Percentiles rank a stretch among this genome's conserved stretches.
Conservation (phyloP, 2,329 filamentous ascomycete genomes). For the Pseudogymnoascus sp. region DNA sequence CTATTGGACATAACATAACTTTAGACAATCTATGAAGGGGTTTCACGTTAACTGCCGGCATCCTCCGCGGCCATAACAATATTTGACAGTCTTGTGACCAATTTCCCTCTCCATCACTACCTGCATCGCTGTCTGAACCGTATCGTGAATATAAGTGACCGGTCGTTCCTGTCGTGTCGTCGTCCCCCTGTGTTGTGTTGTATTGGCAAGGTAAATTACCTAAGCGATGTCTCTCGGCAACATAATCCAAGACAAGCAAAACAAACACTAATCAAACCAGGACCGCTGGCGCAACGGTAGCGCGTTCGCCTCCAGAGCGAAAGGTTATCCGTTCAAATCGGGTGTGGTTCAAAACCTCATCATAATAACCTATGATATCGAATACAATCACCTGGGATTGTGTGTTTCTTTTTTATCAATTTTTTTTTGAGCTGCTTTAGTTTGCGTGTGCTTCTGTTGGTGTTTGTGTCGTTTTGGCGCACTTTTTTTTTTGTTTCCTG, state of each 20-base stretch:
- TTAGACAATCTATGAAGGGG: not conserved
- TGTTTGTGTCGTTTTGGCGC: not conserved
- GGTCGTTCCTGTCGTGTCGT: not conserved
- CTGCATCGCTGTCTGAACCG: not conserved
- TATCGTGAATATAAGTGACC: not conserved
- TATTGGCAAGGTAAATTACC: not conserved
- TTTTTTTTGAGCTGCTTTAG: not conserved
- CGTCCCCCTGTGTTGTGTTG: not conserved
- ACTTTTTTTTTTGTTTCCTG: not conserved
- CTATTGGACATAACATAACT: conserved; percentile 1
- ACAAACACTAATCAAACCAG: conserved; percentile 1
- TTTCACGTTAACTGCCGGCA: not conserved
- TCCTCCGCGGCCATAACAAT: not conserved
- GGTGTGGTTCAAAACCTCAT: conserved; percentile 11
- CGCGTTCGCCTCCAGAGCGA: conserved; percentile 11
- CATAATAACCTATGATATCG: conserved; percentile 8
- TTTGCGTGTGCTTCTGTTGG: not conserved
- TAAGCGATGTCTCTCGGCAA: not conserved
- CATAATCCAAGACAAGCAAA: not conserved
- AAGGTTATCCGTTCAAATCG: conserved; percentile 12
- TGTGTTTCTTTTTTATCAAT: not conserved
- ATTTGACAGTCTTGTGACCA: not conserved
- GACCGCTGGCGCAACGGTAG: conserved; percentile 11
- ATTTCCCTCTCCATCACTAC: not conserved
- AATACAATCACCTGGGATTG: not conserved